Percentiles rank a stretch among this genome's conserved stretches.
Evolutionary conservation across 768 basidiomycete genomes (phyloP).

Genomic region (Ramaria rubella): DNA sequence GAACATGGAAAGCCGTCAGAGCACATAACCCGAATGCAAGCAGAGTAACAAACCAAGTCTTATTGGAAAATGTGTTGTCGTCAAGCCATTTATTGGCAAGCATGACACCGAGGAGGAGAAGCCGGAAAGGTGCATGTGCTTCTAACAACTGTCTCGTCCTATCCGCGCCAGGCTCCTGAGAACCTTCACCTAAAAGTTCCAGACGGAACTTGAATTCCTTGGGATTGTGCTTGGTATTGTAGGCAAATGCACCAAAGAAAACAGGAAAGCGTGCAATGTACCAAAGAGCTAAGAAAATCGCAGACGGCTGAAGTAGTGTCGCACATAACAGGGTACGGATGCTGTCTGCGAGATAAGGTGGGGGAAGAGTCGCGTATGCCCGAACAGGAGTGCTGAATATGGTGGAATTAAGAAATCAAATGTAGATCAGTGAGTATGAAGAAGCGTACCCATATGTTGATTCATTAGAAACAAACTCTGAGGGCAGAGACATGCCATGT

Average conservation of each 20-base stretch:
- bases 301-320: slow-evolving; percentile 76
- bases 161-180: slow-evolving; percentile 23
- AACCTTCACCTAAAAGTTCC: slow-evolving; percentile 49
- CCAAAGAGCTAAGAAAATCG: slow-evolving; percentile 72
- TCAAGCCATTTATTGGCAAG: slow-evolving; percentile 85
- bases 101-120: slow-evolving; percentile 77
- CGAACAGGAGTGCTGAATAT: slow-evolving; percentile 29
- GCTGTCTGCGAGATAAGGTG: slow-evolving; percentile 48
- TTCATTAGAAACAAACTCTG: slow-evolving; percentile 35
- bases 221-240: slow-evolving; percentile 52
- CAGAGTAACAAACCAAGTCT: slow-evolving; percentile 60
- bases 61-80: slow-evolving; percentile 85
- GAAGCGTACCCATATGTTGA: slow-evolving; percentile 4
- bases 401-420: slow-evolving; percentile 6
- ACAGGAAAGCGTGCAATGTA: slow-evolving; percentile 75
- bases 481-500: slow-evolving; percentile 56
- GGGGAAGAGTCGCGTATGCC: slow-evolving; percentile 42
- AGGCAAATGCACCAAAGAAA: slow-evolving; percentile 47
- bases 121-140: slow-evolving; percentile 59
- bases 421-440: slow-evolving; percentile 16
- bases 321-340: slow-evolving; percentile 71
- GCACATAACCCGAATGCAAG: not conserved
- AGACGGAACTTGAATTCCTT: slow-evolving; percentile 46
- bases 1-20: slow-evolving; percentile 5
- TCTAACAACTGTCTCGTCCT: slow-evolving; percentile 46